Conservation (phyloP, 805 yeast species). For the Pichia sporocuriosa region DNA sequence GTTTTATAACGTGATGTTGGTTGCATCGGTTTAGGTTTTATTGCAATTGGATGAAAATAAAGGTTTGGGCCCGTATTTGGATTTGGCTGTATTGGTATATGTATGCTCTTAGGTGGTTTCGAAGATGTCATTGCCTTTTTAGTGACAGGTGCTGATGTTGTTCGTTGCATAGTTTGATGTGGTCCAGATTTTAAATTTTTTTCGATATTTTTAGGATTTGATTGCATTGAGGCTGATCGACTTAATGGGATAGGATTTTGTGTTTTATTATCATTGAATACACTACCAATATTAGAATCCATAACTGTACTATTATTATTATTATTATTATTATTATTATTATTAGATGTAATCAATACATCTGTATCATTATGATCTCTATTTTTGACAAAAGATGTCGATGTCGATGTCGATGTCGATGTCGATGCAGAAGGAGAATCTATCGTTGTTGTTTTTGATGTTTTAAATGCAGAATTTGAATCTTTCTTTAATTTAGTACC, state of each 20-base stretch:
- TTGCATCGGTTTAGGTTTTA: slow-evolving; percentile 25
- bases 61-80: slow-evolving; percentile 6
- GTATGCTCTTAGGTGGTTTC: background rate
- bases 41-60: slow-evolving; percentile 26
- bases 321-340: no score
- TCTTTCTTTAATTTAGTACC: no score
- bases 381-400: no score
- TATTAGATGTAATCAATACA: no score
- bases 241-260: no score
- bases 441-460: background rate
- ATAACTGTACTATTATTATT: no score
- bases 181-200: background rate
- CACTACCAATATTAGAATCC: no score
- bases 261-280: no score
- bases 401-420: no score
- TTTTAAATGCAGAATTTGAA: background rate
- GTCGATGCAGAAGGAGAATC: background rate
- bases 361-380: no score
- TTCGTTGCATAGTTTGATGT: slow-evolving; percentile 1
- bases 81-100: slow-evolving; percentile 5
- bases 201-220: background rate
- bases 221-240: background rate
- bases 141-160: slow-evolving; percentile 1
- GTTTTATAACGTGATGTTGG: slow-evolving; percentile 7
- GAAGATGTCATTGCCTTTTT: background rate